Evolutionary conservation across 345 rosid species (phyloP), one percentile per base, ranked within the genome.

Genomic region (Pistacia atlantica): DNA sequence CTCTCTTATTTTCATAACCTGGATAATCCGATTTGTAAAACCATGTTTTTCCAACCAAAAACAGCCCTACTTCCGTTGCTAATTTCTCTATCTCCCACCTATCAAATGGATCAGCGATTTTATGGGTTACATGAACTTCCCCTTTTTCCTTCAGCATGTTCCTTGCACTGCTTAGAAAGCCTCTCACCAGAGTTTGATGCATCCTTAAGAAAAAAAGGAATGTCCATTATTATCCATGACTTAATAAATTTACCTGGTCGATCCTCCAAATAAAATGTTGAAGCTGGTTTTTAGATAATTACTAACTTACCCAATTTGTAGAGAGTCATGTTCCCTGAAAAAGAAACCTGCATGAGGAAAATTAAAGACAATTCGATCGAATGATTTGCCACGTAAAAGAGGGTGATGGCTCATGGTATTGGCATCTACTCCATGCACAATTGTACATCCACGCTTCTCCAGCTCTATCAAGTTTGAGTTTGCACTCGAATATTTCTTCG

Each of bases 101-200:
- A 5, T 45, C 42, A 65, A 81, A 92, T 45, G 92, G 93, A 67
- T 83, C 54, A 16, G 77, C 75, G 0, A 85, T 85, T 73, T 84
- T 88, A 68, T 88, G 93, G n/a, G 89, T 75, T 46, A 84, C 79
- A 58, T 89, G 93, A 42, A 88, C 81, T 75, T 90, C 86, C 4
- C 97, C 93, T 25, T 79, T 68, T 13, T 65, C 77, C 13, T 69
- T 28, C 67, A 90, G 61, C 83, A 89, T 66, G 60, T 64, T 45
- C 57, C 71, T 72, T 5, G 93, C 90, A 75, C 74, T 92, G 57
- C 48, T 74, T 54, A 89, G 67, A 73, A 89, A 92, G 0, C 87
- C 89, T 72, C 71, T 77, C 65, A 89, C 85, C 67, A 87, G 12
- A 2, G 74, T 35, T 71, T 66, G 73, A 65, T 85, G 93, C 17